Evolutionary conservation across 139 green algal genomes (phyloP), one percentile per base, ranked within the genome.

Genomic region (Spirogloea muscicola): DNA sequence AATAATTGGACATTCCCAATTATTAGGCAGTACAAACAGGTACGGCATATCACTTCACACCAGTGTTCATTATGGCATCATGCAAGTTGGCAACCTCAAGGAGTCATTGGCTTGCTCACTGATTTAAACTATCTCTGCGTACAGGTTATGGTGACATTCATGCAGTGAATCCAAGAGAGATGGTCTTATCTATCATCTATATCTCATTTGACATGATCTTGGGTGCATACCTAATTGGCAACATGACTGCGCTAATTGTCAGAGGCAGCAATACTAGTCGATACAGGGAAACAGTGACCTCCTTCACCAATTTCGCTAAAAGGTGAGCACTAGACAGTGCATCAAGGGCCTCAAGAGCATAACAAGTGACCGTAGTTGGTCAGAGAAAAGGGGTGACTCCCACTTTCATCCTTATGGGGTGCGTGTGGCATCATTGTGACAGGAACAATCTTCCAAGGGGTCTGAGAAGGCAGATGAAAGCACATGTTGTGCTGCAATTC

Each of bases 131-230:
- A 31, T 21, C 21, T 55, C 21, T 21, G 46, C 21, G 21, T 55
- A 31, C 69, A 70, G 69, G 69, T 18, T 77, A 77, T n/a, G 69
- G 69, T 9, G 69, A 77, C 55, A 58, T 77, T 9, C 69, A 77
- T 34, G 55, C 69, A 7, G 52, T 70, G 31, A 77, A 77, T 25
- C 2, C 59, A 25, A 34, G 69, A 0, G 69, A 77, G 37, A 70
- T 77, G 52, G 34, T 77, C 18, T 77, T 77, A 46, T 38, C 34
- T 18, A 70, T 70, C n/a, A 21, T 69, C 21, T 77, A 71, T 27
- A 49, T 77, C 21, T 48, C 41, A 38, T 36, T 77, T 33, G 69
- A 70, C 38, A 72, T 77, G 21, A 9, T 70, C 21, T n/a, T 77
- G 21, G 38, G 41, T 16, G 52, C 69, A 9, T 77, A 77, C 55